phyloP scores from a whole-genome alignment of 371 early-diverging fungal genomes.

The Rhizopus delemar region DNA sequence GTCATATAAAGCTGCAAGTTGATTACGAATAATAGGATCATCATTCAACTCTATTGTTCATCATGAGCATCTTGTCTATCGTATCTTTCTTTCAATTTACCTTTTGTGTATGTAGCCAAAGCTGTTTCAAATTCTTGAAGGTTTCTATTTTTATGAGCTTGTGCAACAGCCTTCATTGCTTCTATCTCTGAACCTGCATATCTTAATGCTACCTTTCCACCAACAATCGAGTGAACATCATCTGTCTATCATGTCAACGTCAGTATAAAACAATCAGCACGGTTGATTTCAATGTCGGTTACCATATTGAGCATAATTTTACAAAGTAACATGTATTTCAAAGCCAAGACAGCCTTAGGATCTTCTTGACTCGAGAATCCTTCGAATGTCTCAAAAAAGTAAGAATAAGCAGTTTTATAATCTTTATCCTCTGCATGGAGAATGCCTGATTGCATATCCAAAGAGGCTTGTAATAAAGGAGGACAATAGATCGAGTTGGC shows the following conservation, averaged over 20 bases:
- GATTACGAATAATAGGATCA: constrained; percentile 90
- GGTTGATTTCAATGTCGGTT: constrained; percentile 18
- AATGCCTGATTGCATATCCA: constrained; percentile 97
- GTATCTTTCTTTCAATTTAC: background rate
- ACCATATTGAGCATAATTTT: constrained; percentile 95
- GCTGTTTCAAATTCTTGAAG: constrained; percentile 92
- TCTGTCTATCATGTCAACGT: constrained; percentile 58
- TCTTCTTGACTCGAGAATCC: constrained; percentile 88
- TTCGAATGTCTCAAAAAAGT: constrained; percentile 98
- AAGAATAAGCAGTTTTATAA: constrained; percentile 97
- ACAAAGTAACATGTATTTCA: constrained; percentile 97
- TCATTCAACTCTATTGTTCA: constrained; percentile 67
- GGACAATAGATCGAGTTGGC: constrained; percentile 98
- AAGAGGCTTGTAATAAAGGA: constrained; percentile 92
- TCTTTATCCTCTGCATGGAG: constrained; percentile 98
- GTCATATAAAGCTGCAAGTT: constrained; percentile 92
- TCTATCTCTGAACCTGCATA: constrained; percentile 82
- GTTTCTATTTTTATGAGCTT: constrained; percentile 91
- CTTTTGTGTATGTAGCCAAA: constrained; percentile 77
- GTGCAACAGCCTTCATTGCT: constrained; percentile 94
- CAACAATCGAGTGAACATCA: constrained; percentile 83
- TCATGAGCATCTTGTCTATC: too few species aligned
- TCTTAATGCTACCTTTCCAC: constrained; percentile 79
- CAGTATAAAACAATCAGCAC: background rate
- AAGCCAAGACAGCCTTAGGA: constrained; percentile 80